Base-by-base conservation (phyloP, 495 filamentous ascomycete species). In the Penicillium manginii region DNA sequence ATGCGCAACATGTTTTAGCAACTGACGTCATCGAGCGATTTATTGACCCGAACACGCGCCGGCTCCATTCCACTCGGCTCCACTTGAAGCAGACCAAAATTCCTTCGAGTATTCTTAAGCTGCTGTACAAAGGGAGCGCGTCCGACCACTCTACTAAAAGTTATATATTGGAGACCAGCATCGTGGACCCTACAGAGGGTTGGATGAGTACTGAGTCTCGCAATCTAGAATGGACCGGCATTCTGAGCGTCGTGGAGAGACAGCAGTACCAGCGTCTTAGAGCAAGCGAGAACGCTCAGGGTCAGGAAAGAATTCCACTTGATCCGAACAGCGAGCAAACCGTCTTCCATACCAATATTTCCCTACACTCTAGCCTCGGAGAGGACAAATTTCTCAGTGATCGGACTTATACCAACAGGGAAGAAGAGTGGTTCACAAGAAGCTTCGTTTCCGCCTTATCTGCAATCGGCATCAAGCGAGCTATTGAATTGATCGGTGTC, bases 401-500 rank as follows among this genome's bases (percentile, higher is more conserved):
- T 8, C 19, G 42, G 19, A 46, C 3, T 46, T 4, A 46, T 22
- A 22, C 17, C 17, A 17, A 46, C 19, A 46, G 12, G 18, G 19
- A 46, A 46, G 17, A 46, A 46, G 42, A 46, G 12, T 4, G 19
- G 3, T 21, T 8, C 42, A 46, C 19, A 12, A 46, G 6, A 19
- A 12, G 42, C 42, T 46, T 46, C 4, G 3, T 46, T 46, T 46
- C 42, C 14, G 5, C 18, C 42, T 46, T 46, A 46, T 46, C 42
- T 17, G 4, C 42, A 3, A 22, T 12, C 42, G n/a, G 42, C 18
- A 46, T 46, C 18, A 3, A 46, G 39, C 39, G 39, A 22, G 19
- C 42, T 46, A 46, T 46, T 46, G 42, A 46, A 46, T 46, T 46
- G 42, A 22, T 46, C 42, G 42, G 17, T 46, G 42, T 22, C 42